Evolutionary conservation across 2,329 filamentous ascomycete species (phyloP), one percentile per base, ranked within the genome.

Genomic region (Colletotrichum neosansevieriae): DNA sequence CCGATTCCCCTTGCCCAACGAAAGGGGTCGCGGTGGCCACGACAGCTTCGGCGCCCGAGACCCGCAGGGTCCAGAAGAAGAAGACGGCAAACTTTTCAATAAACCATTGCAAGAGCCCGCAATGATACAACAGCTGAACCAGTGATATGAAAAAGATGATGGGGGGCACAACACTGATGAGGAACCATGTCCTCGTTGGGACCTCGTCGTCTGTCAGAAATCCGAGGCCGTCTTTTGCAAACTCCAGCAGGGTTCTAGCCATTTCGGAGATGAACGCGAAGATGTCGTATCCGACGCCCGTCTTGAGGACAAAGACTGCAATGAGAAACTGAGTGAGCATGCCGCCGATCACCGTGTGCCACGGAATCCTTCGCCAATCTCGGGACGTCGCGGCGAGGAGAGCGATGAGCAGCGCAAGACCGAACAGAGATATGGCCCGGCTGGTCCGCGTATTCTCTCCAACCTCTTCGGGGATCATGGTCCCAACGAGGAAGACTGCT

Each of bases 81-180:
- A 93, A 91, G 45, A 87, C 83, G 63, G 91, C 91, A 73, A 92
- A 92, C 74, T 93, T 93, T 68, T 83, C 84, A 72, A 93, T 85
- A 77, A 91, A 90, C 91, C 91, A 94, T 79, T 93, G 91, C 49
- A 93, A 80, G 29, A 90, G 78, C 2, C 88, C 89, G 74, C 85
- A 85, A 80, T 92, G 90, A 80, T 91, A 93, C 38, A 92, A 77
- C 1, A 94, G 83, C 76, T 92, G 89, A 6, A 93, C 90, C 12
- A 93, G 82, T 1, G 91, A 85, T 51, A 93, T 89, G 85, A 94
- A 93, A 84, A 94, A 94, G 78, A 93, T 90, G 76, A 94, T 92
- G 58, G 91, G 87, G 0, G 91, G 90, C 15, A 92, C 82, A 58
- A 92, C 90, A 50, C 82, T 82, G 64, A 88, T 82, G 64, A 93